Conservation (phyloP, 2,329 filamentous ascomycete species). For the Nothomitra cinnamomea region DNA sequence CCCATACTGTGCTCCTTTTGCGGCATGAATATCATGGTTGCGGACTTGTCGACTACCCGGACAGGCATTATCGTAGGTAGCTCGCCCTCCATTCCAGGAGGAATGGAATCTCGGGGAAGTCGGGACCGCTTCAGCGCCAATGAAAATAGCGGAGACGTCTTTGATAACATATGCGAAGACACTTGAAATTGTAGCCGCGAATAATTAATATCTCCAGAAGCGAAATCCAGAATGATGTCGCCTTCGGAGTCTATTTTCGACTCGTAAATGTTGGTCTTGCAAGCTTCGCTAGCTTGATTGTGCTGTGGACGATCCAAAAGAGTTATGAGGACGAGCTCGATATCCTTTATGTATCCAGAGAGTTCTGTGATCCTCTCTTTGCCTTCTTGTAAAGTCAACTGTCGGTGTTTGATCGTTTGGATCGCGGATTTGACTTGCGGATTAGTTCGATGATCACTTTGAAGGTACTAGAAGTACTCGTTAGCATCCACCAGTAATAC, state of each 20-base stretch:
- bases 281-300: neutral
- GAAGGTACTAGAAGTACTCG: neutral
- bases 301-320: neutral
- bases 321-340: neutral
- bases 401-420: neutral
- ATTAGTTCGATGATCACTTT: neutral
- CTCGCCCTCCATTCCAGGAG: conserved; percentile 22
- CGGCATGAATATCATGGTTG: conserved; percentile 35
- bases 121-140: conserved; percentile 24
- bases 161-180: conserved; percentile 32
- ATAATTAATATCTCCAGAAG: conserved; percentile 15
- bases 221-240: conserved; percentile 35
- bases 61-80: conserved; percentile 17
- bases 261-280: neutral
- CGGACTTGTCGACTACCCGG: conserved; percentile 23
- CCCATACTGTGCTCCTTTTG: conserved; percentile 30
- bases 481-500: neutral
- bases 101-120: conserved; percentile 15
- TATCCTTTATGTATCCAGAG: neutral
- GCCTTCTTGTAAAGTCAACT: neutral
- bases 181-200: conserved; percentile 34
- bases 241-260: conserved; percentile 16
- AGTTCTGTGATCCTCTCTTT: neutral
- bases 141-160: conserved; percentile 35
- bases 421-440: neutral